A percentile compares a stretch with the other conserved stretches of the same genome.
phyloP scores from a whole-genome alignment of 1,139 yeast genomes.

The Suhomyces maxii region DNA sequence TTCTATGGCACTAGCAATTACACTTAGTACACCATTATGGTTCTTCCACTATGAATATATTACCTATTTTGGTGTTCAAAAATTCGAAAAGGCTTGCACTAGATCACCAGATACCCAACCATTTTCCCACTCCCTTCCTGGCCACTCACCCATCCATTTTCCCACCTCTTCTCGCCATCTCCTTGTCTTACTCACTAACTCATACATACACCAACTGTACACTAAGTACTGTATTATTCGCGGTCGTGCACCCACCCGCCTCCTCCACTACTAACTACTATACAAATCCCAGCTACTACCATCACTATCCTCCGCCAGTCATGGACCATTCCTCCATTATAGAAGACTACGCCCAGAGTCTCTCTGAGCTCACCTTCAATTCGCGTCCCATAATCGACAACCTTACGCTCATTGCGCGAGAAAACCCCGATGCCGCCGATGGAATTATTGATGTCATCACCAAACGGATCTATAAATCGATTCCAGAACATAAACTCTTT shows the following conservation, averaged over 20 bases:
- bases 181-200: background rate
- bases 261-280: background rate
- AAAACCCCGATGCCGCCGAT: conserved; percentile 72
- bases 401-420: conserved; percentile 85
- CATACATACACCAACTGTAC: too few relatives aligned
- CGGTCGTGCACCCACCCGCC: background rate
- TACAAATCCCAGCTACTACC: background rate
- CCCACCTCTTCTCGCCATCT: background rate
- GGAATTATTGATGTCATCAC: conserved; percentile 76
- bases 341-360: conserved; percentile 63
- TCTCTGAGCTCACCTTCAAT: conserved; percentile 80
- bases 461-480: conserved; percentile 49
- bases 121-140: too few relatives aligned
- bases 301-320: background rate
- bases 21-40: too few relatives aligned
- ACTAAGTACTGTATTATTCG: too few relatives aligned
- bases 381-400: conserved; percentile 87
- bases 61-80: too few relatives aligned
- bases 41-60: too few relatives aligned
- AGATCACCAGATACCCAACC: too few relatives aligned
- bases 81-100: too few relatives aligned
- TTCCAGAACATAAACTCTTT: conserved; percentile 82
- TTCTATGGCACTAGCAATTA: too few relatives aligned
- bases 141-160: background rate
- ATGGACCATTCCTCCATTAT: conserved; percentile 16